phyloP scores from a whole-genome alignment of 495 filamentous ascomycete genomes.

The Trichoderma asperelloides region DNA sequence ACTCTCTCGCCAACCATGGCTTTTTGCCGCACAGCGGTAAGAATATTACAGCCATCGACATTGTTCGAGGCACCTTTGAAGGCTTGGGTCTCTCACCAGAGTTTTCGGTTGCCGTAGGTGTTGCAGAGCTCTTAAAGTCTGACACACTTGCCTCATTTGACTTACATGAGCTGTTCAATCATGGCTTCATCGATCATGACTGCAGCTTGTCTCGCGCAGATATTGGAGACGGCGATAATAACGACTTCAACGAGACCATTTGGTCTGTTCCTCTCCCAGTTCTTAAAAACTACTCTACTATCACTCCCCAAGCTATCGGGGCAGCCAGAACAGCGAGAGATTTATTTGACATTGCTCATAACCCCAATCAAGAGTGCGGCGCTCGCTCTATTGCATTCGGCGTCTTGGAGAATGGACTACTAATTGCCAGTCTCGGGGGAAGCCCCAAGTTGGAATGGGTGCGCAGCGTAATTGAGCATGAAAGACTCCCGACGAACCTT shows the following conservation, averaged over 20 bases:
- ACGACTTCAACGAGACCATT: slow-evolving; percentile 20
- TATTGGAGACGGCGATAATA: slow-evolving; percentile 16
- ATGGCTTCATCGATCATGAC: slow-evolving; percentile 17
- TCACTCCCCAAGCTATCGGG: neutral
- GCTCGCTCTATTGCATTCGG: neutral
- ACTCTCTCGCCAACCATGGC: slow-evolving; percentile 37
- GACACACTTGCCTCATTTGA: neutral
- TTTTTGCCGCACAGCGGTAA: slow-evolving; percentile 37
- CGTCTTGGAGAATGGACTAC: neutral
- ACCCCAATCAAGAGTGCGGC: neutral
- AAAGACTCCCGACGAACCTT: neutral
- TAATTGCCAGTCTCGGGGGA: neutral
- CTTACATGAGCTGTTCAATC: neutral
- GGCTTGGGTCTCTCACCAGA: neutral
- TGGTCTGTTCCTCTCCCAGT: slow-evolving; percentile 8
- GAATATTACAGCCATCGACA: slow-evolving; percentile 3
- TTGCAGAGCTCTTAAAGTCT: neutral
- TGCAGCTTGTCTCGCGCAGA: slow-evolving; percentile 17
- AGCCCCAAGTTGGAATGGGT: neutral
- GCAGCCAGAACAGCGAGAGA: neutral
- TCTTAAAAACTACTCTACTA: neutral
- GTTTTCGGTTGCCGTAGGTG: neutral
- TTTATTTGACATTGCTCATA: neutral
- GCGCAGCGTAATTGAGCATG: neutral
- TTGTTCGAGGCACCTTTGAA: neutral